phyloP scores from a whole-genome alignment of 73 alveolate species.

The Symbiodinium natans region DNA sequence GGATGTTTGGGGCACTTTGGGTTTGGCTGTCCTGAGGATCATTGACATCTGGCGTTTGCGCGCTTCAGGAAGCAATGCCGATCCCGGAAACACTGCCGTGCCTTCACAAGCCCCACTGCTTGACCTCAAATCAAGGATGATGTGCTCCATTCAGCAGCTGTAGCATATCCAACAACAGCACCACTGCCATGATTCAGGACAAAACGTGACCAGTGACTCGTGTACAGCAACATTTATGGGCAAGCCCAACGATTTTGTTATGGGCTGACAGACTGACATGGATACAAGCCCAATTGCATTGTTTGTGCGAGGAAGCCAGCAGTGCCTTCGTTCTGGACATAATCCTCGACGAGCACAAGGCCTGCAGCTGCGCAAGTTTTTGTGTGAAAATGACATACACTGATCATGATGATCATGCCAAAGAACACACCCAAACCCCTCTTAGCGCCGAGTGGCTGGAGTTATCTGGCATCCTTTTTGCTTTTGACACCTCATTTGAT shows the following conservation, averaged over 20 bases:
- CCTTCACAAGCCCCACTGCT: neutral
- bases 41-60: neutral
- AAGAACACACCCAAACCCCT: neutral
- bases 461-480: neutral
- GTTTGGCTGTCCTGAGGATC: neutral
- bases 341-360: neutral
- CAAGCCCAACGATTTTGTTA: too few species aligned
- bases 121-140: neutral
- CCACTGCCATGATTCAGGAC: neutral
- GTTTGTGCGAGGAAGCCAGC: too few species aligned
- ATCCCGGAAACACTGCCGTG: neutral
- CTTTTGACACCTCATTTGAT: neutral
- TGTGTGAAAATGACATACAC: neutral
- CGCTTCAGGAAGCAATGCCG: too few species aligned
- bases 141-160: neutral
- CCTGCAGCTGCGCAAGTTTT: neutral
- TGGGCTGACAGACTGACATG: neutral
- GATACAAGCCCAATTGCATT: too few species aligned
- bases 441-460: too few species aligned
- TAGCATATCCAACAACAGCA: neutral
- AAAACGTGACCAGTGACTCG: too few species aligned
- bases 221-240: too few species aligned
- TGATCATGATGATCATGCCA: neutral
- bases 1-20: neutral
- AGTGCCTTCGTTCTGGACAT: neutral